These are phyloP conservation scores for Drosera capensis DNA, from an alignment of 148 eudicot species.

Conservation along the genomic window DNA sequence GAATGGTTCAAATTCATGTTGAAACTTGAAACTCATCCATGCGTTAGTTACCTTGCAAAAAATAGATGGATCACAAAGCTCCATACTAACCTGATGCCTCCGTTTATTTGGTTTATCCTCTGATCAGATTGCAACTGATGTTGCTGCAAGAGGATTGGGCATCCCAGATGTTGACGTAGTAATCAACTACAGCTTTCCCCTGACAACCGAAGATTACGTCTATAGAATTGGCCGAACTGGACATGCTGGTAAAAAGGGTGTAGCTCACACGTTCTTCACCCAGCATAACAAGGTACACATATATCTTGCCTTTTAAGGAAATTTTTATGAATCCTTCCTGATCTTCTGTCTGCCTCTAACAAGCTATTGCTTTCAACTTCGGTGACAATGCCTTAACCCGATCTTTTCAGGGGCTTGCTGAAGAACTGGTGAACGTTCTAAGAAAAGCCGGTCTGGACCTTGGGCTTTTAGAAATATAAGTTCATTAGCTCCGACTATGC, in stretches of 20 bases:
- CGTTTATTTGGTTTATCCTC: conserved; percentile 1
- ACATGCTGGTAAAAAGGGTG: conserved; percentile 98
- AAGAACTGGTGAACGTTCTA: conserved; percentile 92
- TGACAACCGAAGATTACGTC: conserved; percentile 96
- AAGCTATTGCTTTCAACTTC: not conserved
- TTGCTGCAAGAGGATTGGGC: conserved; percentile 98
- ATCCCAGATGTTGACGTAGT: conserved; percentile 98
- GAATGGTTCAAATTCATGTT: too few species aligned
- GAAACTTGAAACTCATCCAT: too few species aligned
- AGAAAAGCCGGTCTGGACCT: conserved; percentile 96
- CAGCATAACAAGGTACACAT: conserved; percentile 70
- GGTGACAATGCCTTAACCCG: conserved; percentile 1
- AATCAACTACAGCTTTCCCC: conserved; percentile 92
- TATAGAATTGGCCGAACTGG: conserved; percentile 98
- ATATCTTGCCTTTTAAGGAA: not conserved
- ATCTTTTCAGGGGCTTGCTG: conserved; percentile 57
- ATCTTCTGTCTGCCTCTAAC: not conserved
- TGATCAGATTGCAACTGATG: conserved; percentile 94
- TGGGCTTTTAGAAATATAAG: too few species aligned
- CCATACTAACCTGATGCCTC: too few species aligned
- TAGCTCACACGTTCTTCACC: conserved; percentile 95
- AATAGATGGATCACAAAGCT: too few species aligned
- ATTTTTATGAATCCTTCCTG: not conserved
- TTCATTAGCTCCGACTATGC: too few species aligned
- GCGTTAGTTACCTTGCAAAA: too few species aligned